phyloP scores from a whole-genome alignment of 352 stramenopile species.

The Salisapilia sapeloensis region DNA sequence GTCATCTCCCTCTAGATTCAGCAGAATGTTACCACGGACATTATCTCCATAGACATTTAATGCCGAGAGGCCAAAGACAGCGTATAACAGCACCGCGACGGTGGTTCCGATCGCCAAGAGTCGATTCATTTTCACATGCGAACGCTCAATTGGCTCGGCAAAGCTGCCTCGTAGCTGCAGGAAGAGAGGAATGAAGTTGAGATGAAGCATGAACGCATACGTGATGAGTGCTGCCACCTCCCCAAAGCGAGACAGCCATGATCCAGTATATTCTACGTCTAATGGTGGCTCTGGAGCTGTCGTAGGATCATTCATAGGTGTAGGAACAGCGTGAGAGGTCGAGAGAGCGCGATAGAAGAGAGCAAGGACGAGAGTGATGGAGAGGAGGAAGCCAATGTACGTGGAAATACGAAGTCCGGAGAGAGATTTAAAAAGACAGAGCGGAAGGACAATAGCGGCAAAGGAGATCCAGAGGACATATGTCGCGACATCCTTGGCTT shows the following conservation, averaged over 20 bases:
- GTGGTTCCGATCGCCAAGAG: slow-evolving; percentile 26
- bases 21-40: slow-evolving; percentile 53
- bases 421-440: slow-evolving; percentile 56
- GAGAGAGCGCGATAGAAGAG: slow-evolving; percentile 35
- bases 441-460: slow-evolving; percentile 29
- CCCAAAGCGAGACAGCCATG: slow-evolving; percentile 18
- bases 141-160: slow-evolving; percentile 23
- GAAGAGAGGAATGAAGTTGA: slow-evolving; percentile 66
- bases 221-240: slow-evolving; percentile 63
- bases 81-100: slow-evolving; percentile 49
- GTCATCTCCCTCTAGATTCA: slow-evolving; percentile 58
- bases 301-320: slow-evolving; percentile 1
- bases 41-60: slow-evolving; percentile 32
- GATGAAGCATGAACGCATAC: slow-evolving; percentile 76
- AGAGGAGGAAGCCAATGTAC: slow-evolving; percentile 53
- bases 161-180: slow-evolving; percentile 45
- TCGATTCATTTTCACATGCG: slow-evolving; percentile 26
- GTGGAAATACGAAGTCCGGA: slow-evolving; percentile 46
- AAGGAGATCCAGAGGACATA: slow-evolving; percentile 40
- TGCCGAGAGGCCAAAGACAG: slow-evolving; percentile 25
- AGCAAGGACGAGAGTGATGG: slow-evolving; percentile 33
- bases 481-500: slow-evolving; percentile 9
- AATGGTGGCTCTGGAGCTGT: not conserved
- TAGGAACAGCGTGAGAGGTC: slow-evolving; percentile 6
- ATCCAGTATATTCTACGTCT: slow-evolving; percentile 4